phyloP scores from a whole-genome alignment of 2,329 filamentous ascomycete genomes.

The Phialocephala sp. region DNA sequence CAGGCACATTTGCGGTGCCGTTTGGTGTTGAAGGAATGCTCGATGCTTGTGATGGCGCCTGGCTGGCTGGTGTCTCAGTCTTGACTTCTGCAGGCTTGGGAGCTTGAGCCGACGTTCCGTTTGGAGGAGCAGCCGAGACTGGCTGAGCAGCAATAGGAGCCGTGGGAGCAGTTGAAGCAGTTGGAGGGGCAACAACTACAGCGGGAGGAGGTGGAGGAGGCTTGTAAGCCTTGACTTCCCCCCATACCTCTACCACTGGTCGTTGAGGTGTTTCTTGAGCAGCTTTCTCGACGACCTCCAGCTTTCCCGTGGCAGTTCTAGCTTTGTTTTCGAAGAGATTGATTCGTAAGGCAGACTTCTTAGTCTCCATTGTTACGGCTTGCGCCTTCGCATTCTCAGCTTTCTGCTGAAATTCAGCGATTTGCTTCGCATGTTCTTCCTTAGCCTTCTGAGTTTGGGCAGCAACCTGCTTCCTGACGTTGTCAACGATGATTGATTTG shows the following conservation, averaged over 20 bases:
- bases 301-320: constrained; percentile 69
- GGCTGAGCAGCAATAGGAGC: constrained; percentile 8
- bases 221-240: constrained; percentile 73
- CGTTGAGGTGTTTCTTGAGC: constrained; percentile 84
- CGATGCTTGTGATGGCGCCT: constrained; percentile 21
- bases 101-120: constrained; percentile 28
- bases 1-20: constrained; percentile 29
- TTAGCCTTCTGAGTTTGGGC: constrained; percentile 65
- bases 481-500: constrained; percentile 54
- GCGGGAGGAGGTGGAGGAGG: constrained; percentile 42
- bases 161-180: constrained; percentile 33
- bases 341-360: constrained; percentile 75
- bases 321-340: constrained; percentile 79
- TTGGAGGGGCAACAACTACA: constrained; percentile 22
- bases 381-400: constrained; percentile 43
- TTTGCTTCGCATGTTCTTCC: constrained; percentile 50
- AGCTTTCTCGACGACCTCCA: constrained; percentile 80
- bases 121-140: constrained; percentile 25
- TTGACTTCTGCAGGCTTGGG: constrained; percentile 31
- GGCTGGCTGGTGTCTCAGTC: constrained; percentile 26
- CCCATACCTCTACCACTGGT: constrained; percentile 87
- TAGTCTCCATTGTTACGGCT: constrained; percentile 73
- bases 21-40: constrained; percentile 28
- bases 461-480: constrained; percentile 69
- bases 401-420: constrained; percentile 58